Percentiles rank a stretch among this genome's conserved stretches.
These are phyloP conservation scores for Amanita phalloides DNA, from an alignment of 768 basidiomycete species.

Conservation along the genomic window DNA sequence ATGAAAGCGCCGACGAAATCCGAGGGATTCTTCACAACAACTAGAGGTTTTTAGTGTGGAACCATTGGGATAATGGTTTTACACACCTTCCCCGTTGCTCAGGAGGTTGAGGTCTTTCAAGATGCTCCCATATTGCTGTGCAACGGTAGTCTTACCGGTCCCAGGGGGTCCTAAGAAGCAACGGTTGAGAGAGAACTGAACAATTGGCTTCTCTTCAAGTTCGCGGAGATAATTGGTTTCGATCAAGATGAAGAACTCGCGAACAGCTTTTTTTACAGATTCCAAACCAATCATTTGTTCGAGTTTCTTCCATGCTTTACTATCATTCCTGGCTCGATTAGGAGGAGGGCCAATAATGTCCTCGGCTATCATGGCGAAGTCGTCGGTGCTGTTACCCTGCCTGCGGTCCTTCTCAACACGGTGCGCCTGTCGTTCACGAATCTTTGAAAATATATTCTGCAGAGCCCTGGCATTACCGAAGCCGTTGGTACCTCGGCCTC, in stretches of 20 bases:
- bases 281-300: conserved; percentile 43
- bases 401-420: conserved; percentile 32
- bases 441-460: conserved; percentile 33
- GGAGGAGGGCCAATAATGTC: conserved; percentile 64
- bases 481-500: conserved; percentile 45
- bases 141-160: conserved; percentile 65
- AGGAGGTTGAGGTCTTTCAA: conserved; percentile 50
- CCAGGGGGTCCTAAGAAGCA: conserved; percentile 61
- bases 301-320: conserved; percentile 39
- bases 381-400: conserved; percentile 28
- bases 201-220: conserved; percentile 39
- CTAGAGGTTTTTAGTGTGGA: conserved; percentile 18
- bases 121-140: conserved; percentile 54
- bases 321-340: conserved; percentile 31
- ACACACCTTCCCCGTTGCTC: conserved; percentile 61
- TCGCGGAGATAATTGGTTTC: conserved; percentile 51
- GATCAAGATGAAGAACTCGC: conserved; percentile 33
- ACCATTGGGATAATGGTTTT: too few relatives aligned
- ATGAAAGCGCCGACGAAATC: conserved; percentile 54
- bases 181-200: conserved; percentile 48
- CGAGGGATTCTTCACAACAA: conserved; percentile 56
- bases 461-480: conserved; percentile 64
- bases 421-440: conserved; percentile 42
- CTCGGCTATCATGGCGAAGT: conserved; percentile 38
- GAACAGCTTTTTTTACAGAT: conserved; percentile 44